Conservation (phyloP, 2,329 filamentous ascomycete species). For the Thielaviopsis punctulata region DNA sequence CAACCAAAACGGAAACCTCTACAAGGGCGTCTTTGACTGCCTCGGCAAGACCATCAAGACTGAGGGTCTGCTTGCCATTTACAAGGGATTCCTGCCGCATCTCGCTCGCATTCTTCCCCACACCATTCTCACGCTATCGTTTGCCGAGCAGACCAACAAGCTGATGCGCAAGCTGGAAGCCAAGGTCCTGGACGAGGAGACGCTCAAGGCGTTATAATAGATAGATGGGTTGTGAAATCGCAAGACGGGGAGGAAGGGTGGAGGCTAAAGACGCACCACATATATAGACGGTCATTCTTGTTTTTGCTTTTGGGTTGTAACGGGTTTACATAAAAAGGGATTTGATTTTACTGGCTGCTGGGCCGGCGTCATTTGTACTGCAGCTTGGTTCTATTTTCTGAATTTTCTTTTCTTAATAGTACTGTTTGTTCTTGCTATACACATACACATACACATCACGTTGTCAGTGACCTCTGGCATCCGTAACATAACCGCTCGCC, state of each 20-base stretch:
- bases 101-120: slow-evolving; percentile 86
- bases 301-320: neutral
- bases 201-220: slow-evolving; percentile 18
- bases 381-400: slow-evolving; percentile 3
- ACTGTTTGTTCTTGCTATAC: neutral
- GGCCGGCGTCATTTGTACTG: neutral
- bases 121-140: slow-evolving; percentile 78
- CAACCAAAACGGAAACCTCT: slow-evolving; percentile 97
- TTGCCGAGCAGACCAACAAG: slow-evolving; percentile 97
- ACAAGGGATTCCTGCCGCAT: slow-evolving; percentile 95
- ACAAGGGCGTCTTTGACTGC: slow-evolving; percentile 84
- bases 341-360: neutral
- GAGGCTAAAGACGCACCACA: neutral
- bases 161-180: slow-evolving; percentile 63
- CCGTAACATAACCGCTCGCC: slow-evolving; percentile 49
- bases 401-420: slow-evolving; percentile 3
- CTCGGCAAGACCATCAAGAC: slow-evolving; percentile 78
- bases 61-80: slow-evolving; percentile 81
- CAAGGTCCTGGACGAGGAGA: slow-evolving; percentile 29
- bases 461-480: slow-evolving; percentile 40
- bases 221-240: neutral
- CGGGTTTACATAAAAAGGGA: neutral
- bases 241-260: neutral
- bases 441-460: neutral
- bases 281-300: slow-evolving; percentile 5